Evolutionary conservation across 2,329 filamentous ascomycete species (phyloP), one percentile per base, ranked within the genome.

Genomic region (Botrytis fabae): DNA sequence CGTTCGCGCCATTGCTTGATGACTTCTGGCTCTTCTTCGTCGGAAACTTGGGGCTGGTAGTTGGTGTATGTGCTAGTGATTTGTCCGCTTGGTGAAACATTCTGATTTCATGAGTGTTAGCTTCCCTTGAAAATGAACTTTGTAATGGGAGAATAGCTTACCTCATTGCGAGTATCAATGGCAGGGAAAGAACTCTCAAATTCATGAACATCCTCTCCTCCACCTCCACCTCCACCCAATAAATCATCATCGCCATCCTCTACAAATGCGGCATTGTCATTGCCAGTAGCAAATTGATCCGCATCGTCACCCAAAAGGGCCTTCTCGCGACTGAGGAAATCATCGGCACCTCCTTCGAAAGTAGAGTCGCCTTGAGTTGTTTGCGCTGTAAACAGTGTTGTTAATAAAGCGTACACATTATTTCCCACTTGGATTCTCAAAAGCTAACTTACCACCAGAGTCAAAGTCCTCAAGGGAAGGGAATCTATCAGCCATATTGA

Each of bases 181-280:
- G 94, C 93, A 44, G 96, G 96, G 83, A 97, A 99, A 75, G 94
- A 94, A 82, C 90, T 93, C 84, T 97, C 93, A 79, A 98, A 98
- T 75, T 78, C 85, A 82, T 75, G 84, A 73, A 81, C 77, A 69
- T 82, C 83, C 73, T 80, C 75, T 62, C 73, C 68, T 28, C 84
- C 83, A 70, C 81, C 81, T 81, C 82, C 66, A 35, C 35, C 35
- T 35, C 89, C 90, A 66, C 90, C 90, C 69, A 95, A 87, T 74
- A 97, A 85, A 80, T 96, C 90, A 77, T 93, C 92, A 76, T 91
- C 90, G 71, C 85, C 87, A 76, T 89, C 85, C 78, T 92, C 90
- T 76, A 87, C 88, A 71, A 90, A 87, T 59, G 89, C 89, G 73
- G 87, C 87, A 73, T 87, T 85, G 81, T 97, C 93, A 80, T 91